Percentiles rank a stretch among this genome's conserved stretches.
Evolutionary conservation across 441 rosid species (phyloP).

Genomic region (Populus hybrid): DNA sequence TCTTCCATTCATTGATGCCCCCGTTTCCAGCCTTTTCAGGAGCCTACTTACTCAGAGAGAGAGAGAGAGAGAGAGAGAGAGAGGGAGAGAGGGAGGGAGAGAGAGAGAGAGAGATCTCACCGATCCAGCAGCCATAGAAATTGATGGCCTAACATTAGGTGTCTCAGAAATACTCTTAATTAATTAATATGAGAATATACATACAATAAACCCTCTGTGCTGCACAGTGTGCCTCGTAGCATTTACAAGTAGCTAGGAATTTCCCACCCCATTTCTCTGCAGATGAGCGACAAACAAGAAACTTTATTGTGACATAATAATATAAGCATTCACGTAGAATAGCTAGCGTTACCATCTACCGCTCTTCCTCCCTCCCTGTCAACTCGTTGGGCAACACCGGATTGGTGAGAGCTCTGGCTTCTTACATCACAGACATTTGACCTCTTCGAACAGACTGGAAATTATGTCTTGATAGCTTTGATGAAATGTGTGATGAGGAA

Average conservation of each 20-base stretch:
- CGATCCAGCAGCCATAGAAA: not conserved
- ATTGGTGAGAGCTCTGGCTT: not conserved
- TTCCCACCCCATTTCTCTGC: not conserved
- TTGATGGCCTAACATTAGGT: not conserved
- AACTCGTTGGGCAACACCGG: not conserved
- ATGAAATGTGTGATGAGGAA: not conserved
- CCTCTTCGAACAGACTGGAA: not conserved
- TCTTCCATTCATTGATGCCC: conserved; percentile 2
- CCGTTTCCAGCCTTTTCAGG: not conserved
- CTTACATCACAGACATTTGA: not conserved
- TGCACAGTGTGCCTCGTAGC: not conserved
- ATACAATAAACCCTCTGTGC: not conserved
- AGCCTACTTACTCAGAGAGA: not conserved
- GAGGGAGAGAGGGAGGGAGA: no score
- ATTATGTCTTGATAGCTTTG: not conserved
- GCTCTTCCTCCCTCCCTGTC: no score
- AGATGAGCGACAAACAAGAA: not conserved
- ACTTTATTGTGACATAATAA: no score
- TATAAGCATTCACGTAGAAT: no score
- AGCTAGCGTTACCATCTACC: no score
- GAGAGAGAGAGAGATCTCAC: not conserved
- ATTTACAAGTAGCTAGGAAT: not conserved
- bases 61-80: no score
- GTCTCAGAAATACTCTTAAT: not conserved
- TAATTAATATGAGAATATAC: no score